Conservation (phyloP, 768 basidiomycete genomes). For the Leucocoprinus birnbaumii region DNA sequence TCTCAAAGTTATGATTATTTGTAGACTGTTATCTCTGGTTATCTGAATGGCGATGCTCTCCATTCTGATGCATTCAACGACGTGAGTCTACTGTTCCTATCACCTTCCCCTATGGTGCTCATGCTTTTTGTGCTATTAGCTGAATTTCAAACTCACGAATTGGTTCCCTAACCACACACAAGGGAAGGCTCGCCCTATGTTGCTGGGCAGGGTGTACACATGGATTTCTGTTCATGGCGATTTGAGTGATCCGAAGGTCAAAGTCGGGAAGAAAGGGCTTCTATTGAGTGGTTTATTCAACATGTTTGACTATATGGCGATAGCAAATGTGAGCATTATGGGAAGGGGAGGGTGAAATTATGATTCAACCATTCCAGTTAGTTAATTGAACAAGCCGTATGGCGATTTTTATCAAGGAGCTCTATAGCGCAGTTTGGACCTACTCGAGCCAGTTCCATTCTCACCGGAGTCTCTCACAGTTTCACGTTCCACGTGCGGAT, state of each 20-base stretch:
- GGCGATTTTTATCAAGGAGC: too few species aligned
- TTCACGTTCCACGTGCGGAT: too few species aligned
- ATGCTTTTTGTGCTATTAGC: conserved; percentile 11
- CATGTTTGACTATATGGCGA: conserved; percentile 20
- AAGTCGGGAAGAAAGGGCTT: conserved; percentile 59
- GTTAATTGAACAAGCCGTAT: too few species aligned
- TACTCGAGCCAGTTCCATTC: too few species aligned
- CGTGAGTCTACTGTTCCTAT: neutral
- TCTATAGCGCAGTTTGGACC: too few species aligned
- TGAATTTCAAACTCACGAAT: conserved; percentile 31
- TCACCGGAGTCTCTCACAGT: too few species aligned
- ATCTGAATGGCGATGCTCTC: conserved; percentile 12
- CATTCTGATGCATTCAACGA: conserved; percentile 6
- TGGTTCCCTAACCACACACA: conserved; percentile 45
- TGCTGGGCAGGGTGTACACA: conserved; percentile 48
- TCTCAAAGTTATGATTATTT: neutral
- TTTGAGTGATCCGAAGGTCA: conserved; percentile 44
- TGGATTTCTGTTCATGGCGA: conserved; percentile 54
- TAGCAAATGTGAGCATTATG: too few species aligned
- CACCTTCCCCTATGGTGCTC: neutral
- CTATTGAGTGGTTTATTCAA: conserved; percentile 52
- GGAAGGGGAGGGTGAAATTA: neutral
- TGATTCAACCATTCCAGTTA: too few species aligned
- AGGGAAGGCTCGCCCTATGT: conserved; percentile 37
- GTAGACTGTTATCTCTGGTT: conserved; percentile 11